A percentile compares a stretch with the other conserved stretches of the same genome.
Evolutionary conservation across 805 yeast species (phyloP).

Genomic region (Wickerhamiella galacta): DNA sequence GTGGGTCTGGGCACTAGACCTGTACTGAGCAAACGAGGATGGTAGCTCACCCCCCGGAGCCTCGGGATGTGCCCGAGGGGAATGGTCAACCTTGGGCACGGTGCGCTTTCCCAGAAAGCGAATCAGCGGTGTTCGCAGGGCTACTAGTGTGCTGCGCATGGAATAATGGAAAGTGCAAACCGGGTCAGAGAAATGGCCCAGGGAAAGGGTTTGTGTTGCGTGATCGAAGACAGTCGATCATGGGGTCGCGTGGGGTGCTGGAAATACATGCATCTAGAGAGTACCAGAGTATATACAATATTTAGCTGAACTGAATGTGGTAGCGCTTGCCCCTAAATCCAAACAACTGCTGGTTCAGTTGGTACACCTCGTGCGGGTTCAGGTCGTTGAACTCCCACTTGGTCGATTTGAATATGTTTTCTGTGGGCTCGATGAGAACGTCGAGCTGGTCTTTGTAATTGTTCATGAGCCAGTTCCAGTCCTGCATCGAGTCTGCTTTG

Average conservation of each 20-base stretch:
- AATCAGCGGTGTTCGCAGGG: conserved; percentile 42
- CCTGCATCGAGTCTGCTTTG: conserved; percentile 50
- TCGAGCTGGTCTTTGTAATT: conserved; percentile 60
- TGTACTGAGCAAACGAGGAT: conserved; percentile 19
- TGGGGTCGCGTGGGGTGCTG: too few species aligned
- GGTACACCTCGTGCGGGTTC: conserved; percentile 86
- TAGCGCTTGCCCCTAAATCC: conserved; percentile 95
- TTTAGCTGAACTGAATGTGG: conserved; percentile 31
- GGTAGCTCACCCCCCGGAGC: conserved; percentile 27
- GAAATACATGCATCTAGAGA: too few species aligned
- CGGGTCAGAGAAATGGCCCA: too few species aligned
- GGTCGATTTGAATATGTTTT: conserved; percentile 66
- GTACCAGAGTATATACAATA: conserved; percentile 3
- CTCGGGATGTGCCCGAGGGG: conserved; percentile 26
- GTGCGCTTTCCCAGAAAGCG: conserved; percentile 70
- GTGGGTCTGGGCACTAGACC: conserved; percentile 20
- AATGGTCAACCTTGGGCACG: conserved; percentile 25
- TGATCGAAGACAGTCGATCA: too few species aligned
- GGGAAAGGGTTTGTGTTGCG: too few species aligned
- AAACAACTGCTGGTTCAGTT: conserved; percentile 74
- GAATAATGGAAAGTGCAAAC: background rate
- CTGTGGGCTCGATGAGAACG: conserved; percentile 51
- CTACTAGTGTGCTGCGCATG: conserved; percentile 19
- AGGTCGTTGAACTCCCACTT: conserved; percentile 89
- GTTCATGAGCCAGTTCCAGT: conserved; percentile 50